Percentiles rank a stretch among this genome's conserved stretches.
phyloP scores from a whole-genome alignment of 2,329 filamentous ascomycete species.

The Xylaria sp. region DNA sequence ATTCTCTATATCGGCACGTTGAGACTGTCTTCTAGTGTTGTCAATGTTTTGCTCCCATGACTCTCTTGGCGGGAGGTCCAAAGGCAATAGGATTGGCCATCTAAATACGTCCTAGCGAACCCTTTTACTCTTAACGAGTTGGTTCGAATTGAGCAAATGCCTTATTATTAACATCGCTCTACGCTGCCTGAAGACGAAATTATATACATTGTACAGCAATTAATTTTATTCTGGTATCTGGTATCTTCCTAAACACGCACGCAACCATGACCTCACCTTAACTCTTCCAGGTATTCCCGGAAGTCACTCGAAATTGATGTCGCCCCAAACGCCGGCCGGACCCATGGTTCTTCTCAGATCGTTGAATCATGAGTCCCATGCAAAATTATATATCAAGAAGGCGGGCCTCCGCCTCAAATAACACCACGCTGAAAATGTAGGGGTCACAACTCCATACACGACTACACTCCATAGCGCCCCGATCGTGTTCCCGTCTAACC shows the following conservation, averaged over 20 bases:
- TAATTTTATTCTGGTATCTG: conserved; percentile 6
- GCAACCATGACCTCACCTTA: background rate
- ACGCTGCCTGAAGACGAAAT: background rate
- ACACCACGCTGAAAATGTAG: background rate
- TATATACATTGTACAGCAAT: background rate
- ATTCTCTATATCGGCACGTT: background rate
- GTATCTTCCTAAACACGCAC: conserved; percentile 23
- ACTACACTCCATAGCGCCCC: conserved; percentile 1
- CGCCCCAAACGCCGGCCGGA: conserved; percentile 18
- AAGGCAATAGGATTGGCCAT: too few species aligned
- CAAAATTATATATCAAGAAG: conserved; percentile 3
- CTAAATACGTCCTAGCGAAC: too few species aligned
- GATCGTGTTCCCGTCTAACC: background rate
- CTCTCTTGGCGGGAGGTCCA: too few species aligned
- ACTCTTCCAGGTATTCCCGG: background rate
- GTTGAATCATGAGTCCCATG: background rate
- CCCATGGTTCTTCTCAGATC: background rate
- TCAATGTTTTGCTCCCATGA: too few species aligned
- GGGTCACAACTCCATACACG: background rate
- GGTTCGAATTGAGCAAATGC: background rate
- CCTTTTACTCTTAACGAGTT: too few species aligned
- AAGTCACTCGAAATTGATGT: background rate
- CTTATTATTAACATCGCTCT: background rate
- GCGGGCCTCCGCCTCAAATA: background rate
- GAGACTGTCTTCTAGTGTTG: too few species aligned